phyloP scores from a whole-genome alignment of 768 basidiomycete species.

The Auricularia sp. region DNA sequence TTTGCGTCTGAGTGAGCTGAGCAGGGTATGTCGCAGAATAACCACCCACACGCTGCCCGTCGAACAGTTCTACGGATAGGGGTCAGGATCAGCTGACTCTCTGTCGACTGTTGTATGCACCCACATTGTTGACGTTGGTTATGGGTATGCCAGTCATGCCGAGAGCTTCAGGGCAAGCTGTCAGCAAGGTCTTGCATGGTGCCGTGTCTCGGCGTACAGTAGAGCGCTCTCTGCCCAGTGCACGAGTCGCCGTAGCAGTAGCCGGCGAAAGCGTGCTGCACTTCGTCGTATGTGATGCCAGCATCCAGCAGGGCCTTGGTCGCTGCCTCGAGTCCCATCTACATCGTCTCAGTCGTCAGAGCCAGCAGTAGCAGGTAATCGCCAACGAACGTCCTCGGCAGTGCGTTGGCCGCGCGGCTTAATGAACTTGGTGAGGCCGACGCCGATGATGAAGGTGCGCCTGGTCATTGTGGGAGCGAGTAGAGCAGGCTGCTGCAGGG shows the following conservation, averaged over 20 bases:
- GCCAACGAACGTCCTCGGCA: conserved; percentile 55
- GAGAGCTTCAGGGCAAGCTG: conserved; percentile 32
- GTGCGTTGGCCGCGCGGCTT: conserved; percentile 41
- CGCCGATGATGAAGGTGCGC: conserved; percentile 55
- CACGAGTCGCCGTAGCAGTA: conserved; percentile 78
- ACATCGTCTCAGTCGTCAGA: neutral
- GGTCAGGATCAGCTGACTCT: neutral
- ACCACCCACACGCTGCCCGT: conserved; percentile 43
- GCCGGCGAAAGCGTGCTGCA: conserved; percentile 68
- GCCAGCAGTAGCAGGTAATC: neutral
- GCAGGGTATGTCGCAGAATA: neutral
- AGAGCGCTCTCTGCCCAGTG: conserved; percentile 48
- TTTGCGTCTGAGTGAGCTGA: neutral
- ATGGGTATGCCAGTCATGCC: conserved; percentile 79
- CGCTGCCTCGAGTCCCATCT: conserved; percentile 84
- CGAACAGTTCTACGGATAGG: conserved; percentile 47
- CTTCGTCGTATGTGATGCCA: conserved; percentile 71
- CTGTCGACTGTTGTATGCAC: neutral
- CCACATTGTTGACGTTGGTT: conserved; percentile 68
- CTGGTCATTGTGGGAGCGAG: neutral
- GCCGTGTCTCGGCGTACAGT: neutral
- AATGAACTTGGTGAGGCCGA: conserved; percentile 67
- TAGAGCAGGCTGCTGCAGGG: neutral
- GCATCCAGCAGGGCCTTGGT: conserved; percentile 84
- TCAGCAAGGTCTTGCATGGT: conserved; percentile 1